These are phyloP conservation scores for Secale cereale DNA, from an alignment of 176 grass and related monocot genomes.

Conservation along the genomic window DNA sequence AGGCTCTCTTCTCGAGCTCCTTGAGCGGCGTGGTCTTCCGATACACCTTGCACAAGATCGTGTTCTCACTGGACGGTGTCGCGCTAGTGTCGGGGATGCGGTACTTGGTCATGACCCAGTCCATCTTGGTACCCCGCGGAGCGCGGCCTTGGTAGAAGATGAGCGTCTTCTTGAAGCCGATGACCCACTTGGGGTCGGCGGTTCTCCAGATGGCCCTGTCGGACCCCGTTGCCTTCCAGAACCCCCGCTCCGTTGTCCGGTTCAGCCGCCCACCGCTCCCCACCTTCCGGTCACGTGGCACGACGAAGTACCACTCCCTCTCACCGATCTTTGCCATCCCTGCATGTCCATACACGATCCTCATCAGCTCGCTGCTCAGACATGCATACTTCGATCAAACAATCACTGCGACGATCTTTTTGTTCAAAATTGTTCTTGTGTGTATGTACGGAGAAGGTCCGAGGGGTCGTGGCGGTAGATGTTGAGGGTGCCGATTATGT, in stretches of 20 bases:
- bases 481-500: slow-evolving; percentile 81
- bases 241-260: slow-evolving; percentile 80
- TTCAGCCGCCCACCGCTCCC: slow-evolving; percentile 72
- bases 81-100: slow-evolving; percentile 41
- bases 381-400: no score
- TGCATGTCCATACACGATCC: neutral
- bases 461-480: slow-evolving; percentile 87
- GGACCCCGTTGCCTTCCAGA: slow-evolving; percentile 95
- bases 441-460: slow-evolving; percentile 62
- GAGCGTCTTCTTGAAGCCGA: slow-evolving; percentile 92
- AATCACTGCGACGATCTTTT: neutral
- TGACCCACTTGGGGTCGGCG: slow-evolving; percentile 41
- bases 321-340: slow-evolving; percentile 87
- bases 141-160: slow-evolving; percentile 86
- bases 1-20: slow-evolving; percentile 71
- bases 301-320: slow-evolving; percentile 98
- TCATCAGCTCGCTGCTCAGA: neutral
- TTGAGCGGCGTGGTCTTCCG: slow-evolving; percentile 75
- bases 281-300: slow-evolving; percentile 59
- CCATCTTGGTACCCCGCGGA: slow-evolving; percentile 62
- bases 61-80: slow-evolving; percentile 46
- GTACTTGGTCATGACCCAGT: slow-evolving; percentile 98
- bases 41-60: slow-evolving; percentile 90
- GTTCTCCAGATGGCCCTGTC: slow-evolving; percentile 49
- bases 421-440: neutral